Conservation (phyloP, 2,329 filamentous ascomycete species). For the Aspergillus vadensis region DNA sequence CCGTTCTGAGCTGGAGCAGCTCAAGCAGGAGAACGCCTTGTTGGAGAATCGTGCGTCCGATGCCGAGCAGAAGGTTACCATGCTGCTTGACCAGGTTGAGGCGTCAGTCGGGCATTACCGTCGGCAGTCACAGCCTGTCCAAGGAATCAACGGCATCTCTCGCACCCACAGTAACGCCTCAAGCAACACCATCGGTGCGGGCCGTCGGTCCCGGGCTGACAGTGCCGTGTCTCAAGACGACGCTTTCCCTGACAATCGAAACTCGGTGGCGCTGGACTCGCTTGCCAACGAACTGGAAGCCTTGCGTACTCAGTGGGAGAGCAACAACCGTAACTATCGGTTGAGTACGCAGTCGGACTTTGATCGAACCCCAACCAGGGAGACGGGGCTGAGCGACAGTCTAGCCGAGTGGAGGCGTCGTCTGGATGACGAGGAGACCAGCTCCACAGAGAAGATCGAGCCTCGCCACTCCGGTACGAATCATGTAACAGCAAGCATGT, state of each 20-base stretch:
- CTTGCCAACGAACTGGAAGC: conserved; percentile 91
- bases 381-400: conserved; percentile 64
- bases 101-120: conserved; percentile 92
- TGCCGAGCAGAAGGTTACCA: conserved; percentile 88
- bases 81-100: conserved; percentile 93
- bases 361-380: conserved; percentile 59
- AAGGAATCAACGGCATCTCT: conserved; percentile 42
- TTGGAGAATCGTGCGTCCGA: conserved; percentile 84
- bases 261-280: conserved; percentile 77
- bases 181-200: conserved; percentile 47
- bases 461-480: conserved; percentile 26
- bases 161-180: conserved; percentile 59
- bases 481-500: conserved; percentile 36
- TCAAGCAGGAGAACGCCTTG: conserved; percentile 77
- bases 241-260: conserved; percentile 55
- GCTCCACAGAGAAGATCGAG: conserved; percentile 31
- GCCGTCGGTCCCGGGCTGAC: conserved; percentile 41
- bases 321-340: conserved; percentile 91
- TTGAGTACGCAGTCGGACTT: conserved; percentile 89
- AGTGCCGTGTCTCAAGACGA: conserved; percentile 48
- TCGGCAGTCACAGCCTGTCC: conserved; percentile 62
- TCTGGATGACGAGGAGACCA: conserved; percentile 62
- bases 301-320: conserved; percentile 89
- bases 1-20: conserved; percentile 72
- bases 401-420: conserved; percentile 79